These are phyloP conservation scores for Truncatella angustata DNA, from an alignment of 2,329 filamentous ascomycete genomes.

Conservation along the genomic window DNA sequence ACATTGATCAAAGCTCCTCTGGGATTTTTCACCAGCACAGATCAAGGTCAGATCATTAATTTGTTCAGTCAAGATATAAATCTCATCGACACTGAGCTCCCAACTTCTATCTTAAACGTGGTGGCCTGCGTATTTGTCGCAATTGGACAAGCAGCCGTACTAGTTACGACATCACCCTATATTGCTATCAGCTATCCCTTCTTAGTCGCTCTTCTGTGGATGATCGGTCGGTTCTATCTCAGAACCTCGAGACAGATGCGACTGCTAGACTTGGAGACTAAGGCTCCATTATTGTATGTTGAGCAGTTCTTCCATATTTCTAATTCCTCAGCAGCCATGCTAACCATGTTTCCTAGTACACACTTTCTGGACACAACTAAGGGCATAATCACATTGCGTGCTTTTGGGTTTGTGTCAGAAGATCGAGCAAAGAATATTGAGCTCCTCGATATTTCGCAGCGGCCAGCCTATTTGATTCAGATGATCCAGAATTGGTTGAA, in stretches of 20 bases:
- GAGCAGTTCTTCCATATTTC: not conserved
- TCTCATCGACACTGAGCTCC: conserved; percentile 34
- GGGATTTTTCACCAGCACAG: conserved; percentile 32
- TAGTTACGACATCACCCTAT: conserved; percentile 36
- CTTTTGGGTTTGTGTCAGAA: conserved; percentile 45
- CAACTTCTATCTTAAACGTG: conserved; percentile 24
- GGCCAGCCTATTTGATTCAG: conserved; percentile 49
- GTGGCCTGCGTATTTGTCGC: conserved; percentile 9
- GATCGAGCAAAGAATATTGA: conserved; percentile 39
- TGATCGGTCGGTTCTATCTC: conserved; percentile 49
- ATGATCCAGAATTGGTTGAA: conserved; percentile 41
- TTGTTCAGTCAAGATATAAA: conserved; percentile 38
- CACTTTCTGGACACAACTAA: conserved; percentile 47
- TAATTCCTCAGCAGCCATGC: not conserved
- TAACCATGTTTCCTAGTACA: conserved; percentile 17
- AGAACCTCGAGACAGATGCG: conserved; percentile 50
- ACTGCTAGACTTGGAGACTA: conserved; percentile 48
- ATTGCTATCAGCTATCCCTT: conserved; percentile 42
- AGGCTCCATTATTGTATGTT: conserved; percentile 45
- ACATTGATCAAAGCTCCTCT: conserved; percentile 38
- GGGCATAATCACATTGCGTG: conserved; percentile 46
- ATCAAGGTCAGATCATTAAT: conserved; percentile 34
- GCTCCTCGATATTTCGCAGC: conserved; percentile 46
- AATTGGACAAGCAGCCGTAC: conserved; percentile 41
- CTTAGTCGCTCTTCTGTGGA: conserved; percentile 36